Evolutionary conservation across 2,329 filamentous ascomycete species (phyloP), one percentile per base, ranked within the genome.

Genomic region (Cladophialophora bantiana): DNA sequence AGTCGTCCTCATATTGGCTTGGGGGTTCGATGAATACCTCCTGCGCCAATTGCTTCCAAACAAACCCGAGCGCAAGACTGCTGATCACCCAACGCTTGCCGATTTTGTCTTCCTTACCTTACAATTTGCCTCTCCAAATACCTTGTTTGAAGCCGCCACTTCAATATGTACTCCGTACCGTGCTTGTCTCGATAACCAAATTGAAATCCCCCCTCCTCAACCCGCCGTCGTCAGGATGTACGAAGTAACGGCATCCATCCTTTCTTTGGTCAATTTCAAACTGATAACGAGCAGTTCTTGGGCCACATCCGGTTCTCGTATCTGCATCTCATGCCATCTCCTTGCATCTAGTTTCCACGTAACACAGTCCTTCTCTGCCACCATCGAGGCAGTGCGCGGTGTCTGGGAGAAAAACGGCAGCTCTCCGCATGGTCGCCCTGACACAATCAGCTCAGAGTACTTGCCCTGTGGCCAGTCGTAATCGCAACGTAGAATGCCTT

Each of bases 341-440:
- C 89, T 86, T 12, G 82, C 81, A 65, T 90, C 89, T 81, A 99
- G 85, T 68, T 90, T 79, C 95, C 95, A 99, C 5, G 90, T 88
- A 0, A 95, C 88, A 68, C 90, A 91, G 72, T 94, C 89, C 62
- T 89, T 86, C 76, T 98, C 94, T 1, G 92, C 92, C 52, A 89
- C 84, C 10, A 96, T 93, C 0, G 91, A 97, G 1, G 93, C 93
- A 3, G 94, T 98, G 18, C 95, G 86, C 60, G 87, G 84, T 1
- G 94, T 98, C 74, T 96, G 92, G 2, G 90, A 93, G 80, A 99
- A 99, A 81, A 99, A 99, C 0, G 95, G 95, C 61, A 99, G 80
- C 80, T 99, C 95, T 40, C 95, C 95, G 73, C 94, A 98, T 0
- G 95, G 97, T 1, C 95, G 95, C 15, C 95, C 95, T 0, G 94